Evolutionary conservation across 345 rosid species (phyloP).

Genomic region (Brassica juncea): DNA sequence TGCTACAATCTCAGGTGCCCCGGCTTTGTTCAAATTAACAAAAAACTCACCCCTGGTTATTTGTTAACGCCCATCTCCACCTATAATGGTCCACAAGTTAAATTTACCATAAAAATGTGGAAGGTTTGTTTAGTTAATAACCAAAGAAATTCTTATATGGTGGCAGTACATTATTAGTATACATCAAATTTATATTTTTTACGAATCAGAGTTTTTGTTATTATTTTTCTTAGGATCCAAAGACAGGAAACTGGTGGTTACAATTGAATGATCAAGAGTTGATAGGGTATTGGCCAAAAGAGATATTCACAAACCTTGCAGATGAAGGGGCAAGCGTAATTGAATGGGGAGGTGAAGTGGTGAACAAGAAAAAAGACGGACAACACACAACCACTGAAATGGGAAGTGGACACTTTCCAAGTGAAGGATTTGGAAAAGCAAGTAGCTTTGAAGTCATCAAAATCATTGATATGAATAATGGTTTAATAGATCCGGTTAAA

Average conservation of each 20-base stretch:
- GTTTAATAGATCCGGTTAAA: background rate
- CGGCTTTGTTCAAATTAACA: slow-evolving; percentile 63
- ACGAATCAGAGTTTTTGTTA: background rate
- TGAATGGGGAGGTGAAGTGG: background rate
- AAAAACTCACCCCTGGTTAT: slow-evolving; percentile 57
- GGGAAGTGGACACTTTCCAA: slow-evolving; percentile 12
- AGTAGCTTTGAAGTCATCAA: background rate
- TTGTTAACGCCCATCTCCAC: background rate
- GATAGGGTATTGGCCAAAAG: slow-evolving; percentile 1
- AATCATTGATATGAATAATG: background rate
- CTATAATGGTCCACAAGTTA: background rate
- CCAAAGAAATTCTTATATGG: background rate
- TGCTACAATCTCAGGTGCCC: slow-evolving; percentile 68
- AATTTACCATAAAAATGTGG: background rate
- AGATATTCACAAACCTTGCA: background rate
- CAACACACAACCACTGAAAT: slow-evolving; percentile 2
- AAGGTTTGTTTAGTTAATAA: background rate
- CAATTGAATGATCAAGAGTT: background rate
- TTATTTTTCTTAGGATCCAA: background rate
- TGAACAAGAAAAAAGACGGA: background rate
- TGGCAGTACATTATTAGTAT: background rate
- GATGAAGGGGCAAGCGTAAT: background rate
- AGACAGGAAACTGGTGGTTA: slow-evolving; percentile 5
- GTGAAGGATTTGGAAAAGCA: background rate
- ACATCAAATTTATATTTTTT: background rate